Evolutionary conservation across 805 yeast genomes (phyloP).

Genomic region (Saturnispora sanitii): DNA sequence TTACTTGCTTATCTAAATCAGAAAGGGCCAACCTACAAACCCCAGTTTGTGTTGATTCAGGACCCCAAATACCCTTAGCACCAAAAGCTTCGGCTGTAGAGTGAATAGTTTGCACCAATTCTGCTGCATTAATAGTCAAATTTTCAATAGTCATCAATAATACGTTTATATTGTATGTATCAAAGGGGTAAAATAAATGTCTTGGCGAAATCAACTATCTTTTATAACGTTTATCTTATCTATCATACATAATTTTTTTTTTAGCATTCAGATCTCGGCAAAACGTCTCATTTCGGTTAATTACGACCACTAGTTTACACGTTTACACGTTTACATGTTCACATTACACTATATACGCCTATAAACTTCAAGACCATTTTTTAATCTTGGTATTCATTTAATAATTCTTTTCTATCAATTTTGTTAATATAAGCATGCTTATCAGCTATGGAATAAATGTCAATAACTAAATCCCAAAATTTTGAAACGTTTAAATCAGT

Average conservation of each 20-base stretch:
- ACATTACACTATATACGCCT: no score
- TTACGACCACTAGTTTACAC: no score
- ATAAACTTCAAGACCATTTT: background rate
- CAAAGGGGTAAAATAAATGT: no score
- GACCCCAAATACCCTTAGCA: conserved; percentile 55
- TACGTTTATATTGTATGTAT: no score
- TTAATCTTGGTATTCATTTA: conserved; percentile 5
- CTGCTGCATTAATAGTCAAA: conserved; percentile 11
- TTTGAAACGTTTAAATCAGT: conserved; percentile 29
- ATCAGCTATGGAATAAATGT: conserved; percentile 31
- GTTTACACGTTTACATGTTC: no score
- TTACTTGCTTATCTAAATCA: conserved; percentile 52
- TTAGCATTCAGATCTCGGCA: background rate
- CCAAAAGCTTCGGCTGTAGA: conserved; percentile 50
- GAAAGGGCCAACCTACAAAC: conserved; percentile 55
- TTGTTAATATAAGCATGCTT: conserved; percentile 14
- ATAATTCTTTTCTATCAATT: conserved; percentile 9
- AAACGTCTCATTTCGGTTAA: background rate
- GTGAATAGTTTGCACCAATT: conserved; percentile 47
- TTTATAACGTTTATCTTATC: no score
- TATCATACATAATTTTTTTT: no score
- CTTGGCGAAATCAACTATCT: no score
- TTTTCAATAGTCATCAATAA: conserved; percentile 7
- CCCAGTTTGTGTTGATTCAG: conserved; percentile 48
- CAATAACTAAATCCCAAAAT: conserved; percentile 39